These are phyloP conservation scores for Xylaria palmicola DNA, from an alignment of 495 filamentous ascomycete species.

Conservation along the genomic window DNA sequence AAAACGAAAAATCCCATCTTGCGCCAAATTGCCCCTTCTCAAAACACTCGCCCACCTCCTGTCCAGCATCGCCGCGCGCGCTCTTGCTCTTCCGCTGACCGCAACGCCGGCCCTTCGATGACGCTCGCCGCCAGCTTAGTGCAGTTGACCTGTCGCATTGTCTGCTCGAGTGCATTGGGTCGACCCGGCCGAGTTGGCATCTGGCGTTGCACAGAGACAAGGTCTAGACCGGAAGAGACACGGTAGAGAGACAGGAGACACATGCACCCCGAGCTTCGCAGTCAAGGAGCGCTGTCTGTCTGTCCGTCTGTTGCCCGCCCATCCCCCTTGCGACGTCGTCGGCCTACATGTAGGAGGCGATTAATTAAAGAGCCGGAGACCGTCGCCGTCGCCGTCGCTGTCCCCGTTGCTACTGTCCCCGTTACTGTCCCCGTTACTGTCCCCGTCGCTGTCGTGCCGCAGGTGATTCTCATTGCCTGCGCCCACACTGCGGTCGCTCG, in stretches of 20 bases:
- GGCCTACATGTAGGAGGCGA: slow-evolving; percentile 1
- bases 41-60: slow-evolving; percentile 1
- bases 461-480: neutral
- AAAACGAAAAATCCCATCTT: slow-evolving; percentile 30
- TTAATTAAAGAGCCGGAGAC: neutral
- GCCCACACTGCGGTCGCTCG: neutral
- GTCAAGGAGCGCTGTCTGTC: neutral
- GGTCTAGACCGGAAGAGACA: neutral
- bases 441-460: neutral
- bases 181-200: neutral
- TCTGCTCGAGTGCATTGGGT: neutral
- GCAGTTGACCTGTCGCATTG: neutral
- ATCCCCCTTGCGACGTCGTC: neutral
- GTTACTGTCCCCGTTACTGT: neutral
- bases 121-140: neutral
- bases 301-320: neutral
- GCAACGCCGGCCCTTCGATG: neutral
- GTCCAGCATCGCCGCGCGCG: slow-evolving; percentile 3
- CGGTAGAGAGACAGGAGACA: too few species aligned
- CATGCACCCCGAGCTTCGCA: neutral
- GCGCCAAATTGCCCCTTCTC: slow-evolving; percentile 20
- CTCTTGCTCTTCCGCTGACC: neutral
- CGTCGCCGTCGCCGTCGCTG: neutral
- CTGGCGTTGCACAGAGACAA: slow-evolving; percentile 10
- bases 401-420: neutral